Evolutionary conservation across 371 early-diverging fungal species (phyloP).

Genomic region (Blakeslea trispora): DNA sequence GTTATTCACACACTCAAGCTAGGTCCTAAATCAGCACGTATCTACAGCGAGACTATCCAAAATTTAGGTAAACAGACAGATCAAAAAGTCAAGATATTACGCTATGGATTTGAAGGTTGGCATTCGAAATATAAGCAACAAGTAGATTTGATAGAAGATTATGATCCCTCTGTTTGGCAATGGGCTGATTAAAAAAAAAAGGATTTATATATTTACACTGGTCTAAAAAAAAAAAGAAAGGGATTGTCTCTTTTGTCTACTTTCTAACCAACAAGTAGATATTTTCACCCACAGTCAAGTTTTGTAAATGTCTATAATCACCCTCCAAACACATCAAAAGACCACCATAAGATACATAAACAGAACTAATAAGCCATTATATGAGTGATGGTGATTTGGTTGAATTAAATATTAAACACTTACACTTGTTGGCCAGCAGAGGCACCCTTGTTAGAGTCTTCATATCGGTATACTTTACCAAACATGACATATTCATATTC

Average conservation of each 20-base stretch:
- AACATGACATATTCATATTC: constrained; percentile 98
- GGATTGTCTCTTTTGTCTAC: constrained; percentile 31
- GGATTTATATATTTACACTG: no score
- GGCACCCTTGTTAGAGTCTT: constrained; percentile 61
- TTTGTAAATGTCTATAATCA: constrained; percentile 80
- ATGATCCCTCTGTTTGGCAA: constrained; percentile 59
- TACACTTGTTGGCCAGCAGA: constrained; percentile 70
- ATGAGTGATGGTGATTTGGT: no score
- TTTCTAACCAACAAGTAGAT: constrained; percentile 89
- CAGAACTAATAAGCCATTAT: constrained; percentile 49
- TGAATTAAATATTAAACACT: no score
- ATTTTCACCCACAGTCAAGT: constrained; percentile 83
- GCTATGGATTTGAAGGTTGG: constrained; percentile 78
- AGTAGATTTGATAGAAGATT: constrained; percentile 63
- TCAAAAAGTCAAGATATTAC: constrained; percentile 53
- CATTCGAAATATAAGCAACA: constrained; percentile 58
- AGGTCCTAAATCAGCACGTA: constrained; percentile 82
- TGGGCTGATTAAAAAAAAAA: constrained; percentile 17
- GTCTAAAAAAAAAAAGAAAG: background rate
- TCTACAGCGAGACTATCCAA: constrained; percentile 61
- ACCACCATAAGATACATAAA: constrained; percentile 93
- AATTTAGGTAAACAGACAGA: constrained; percentile 31
- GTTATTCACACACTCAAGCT: background rate
- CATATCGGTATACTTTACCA: constrained; percentile 94
- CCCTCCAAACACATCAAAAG: constrained; percentile 91